phyloP scores from a whole-genome alignment of 768 basidiomycete genomes.

The Pholiota conissans region DNA sequence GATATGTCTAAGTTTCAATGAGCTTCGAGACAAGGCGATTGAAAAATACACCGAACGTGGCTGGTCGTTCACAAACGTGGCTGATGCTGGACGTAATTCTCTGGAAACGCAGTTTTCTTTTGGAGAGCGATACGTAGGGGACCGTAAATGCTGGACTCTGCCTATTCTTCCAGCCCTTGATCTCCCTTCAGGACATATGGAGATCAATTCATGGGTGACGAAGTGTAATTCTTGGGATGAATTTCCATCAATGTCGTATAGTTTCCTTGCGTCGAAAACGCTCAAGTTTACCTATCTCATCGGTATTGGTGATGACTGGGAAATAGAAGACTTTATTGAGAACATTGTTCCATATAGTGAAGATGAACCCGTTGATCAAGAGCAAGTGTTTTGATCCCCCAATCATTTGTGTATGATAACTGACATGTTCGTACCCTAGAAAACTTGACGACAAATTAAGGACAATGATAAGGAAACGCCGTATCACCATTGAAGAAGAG shows the following conservation, averaged over 20 bases:
- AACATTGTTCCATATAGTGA: neutral
- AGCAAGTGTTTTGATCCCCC: neutral
- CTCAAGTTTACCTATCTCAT: neutral
- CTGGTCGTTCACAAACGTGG: neutral
- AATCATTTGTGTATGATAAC: neutral
- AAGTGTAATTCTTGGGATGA: neutral
- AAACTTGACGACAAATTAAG: neutral
- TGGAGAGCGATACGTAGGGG: neutral
- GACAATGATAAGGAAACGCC: neutral
- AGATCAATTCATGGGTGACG: neutral
- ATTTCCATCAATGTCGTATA: neutral
- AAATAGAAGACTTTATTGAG: neutral
- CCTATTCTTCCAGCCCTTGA: neutral
- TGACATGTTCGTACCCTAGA: neutral
- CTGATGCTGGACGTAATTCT: neutral
- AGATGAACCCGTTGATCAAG: neutral
- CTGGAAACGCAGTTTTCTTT: neutral
- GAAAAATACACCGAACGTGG: neutral
- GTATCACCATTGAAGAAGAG: neutral
- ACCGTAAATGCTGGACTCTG: neutral
- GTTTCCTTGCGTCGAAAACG: neutral
- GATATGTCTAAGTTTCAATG: neutral
- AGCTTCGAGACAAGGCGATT: neutral
- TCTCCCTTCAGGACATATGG: neutral
- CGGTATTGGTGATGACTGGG: neutral